A percentile compares a stretch with the other conserved stretches of the same genome.
phyloP scores from a whole-genome alignment of 176 grass and related monocot species.

The Oryza coarctata region DNA sequence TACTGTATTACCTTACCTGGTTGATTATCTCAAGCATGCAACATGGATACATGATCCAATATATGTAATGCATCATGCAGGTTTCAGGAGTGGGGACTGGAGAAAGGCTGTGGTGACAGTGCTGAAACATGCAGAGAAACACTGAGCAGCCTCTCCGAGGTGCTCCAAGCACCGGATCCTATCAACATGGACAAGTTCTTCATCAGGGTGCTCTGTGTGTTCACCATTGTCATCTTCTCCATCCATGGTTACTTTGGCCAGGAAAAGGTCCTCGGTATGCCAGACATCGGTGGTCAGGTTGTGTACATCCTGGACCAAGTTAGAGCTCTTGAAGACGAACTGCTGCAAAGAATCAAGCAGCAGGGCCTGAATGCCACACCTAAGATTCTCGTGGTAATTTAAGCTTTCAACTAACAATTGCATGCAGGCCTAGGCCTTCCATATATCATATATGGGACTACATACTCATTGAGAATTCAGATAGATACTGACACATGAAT shows the following conservation, averaged over 20 bases:
- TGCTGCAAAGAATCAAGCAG: conserved; percentile 61
- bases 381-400: conserved; percentile 67
- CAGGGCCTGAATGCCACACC: conserved; percentile 56
- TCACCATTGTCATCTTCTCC: conserved; percentile 85
- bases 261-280: conserved; percentile 94
- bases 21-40: background rate
- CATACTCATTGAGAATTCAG: background rate
- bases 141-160: conserved; percentile 80
- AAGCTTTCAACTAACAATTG: background rate
- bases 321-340: conserved; percentile 63
- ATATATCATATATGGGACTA: background rate
- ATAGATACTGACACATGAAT: background rate
- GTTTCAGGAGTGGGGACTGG: conserved; percentile 72
- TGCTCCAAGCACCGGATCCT: conserved; percentile 95
- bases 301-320: conserved; percentile 87
- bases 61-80: conserved; percentile 1
- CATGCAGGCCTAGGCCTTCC: background rate
- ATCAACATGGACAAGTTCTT: conserved; percentile 89
- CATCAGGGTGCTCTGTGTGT: conserved; percentile 68
- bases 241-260: conserved; percentile 97
- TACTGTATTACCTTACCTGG: background rate
- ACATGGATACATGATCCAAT: background rate
- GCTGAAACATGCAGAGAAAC: conserved; percentile 82
- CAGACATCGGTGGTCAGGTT: conserved; percentile 95
- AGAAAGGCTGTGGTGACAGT: conserved; percentile 72